Conservation (phyloP, 2,329 filamentous ascomycete species). For the Ceratocystis variospora region DNA sequence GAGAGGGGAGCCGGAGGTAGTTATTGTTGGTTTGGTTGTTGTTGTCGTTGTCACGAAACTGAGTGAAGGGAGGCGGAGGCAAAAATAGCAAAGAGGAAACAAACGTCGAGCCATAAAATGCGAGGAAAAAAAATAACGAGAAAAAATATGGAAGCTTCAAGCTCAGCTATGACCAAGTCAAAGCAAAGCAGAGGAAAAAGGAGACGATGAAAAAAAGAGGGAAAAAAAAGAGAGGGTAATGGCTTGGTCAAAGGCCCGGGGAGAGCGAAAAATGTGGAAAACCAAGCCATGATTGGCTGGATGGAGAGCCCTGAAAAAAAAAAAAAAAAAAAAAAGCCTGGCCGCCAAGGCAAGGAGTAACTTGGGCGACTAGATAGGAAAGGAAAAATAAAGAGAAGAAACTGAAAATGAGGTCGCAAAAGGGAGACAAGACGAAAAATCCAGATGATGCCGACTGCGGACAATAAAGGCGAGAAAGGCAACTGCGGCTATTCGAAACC, state of each 20-base stretch:
- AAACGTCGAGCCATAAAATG: conserved; percentile 2
- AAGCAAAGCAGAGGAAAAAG: not conserved
- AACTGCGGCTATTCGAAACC: too few relatives aligned
- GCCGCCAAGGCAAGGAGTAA: not conserved
- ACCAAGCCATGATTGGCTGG: not conserved
- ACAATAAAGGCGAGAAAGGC: too few relatives aligned
- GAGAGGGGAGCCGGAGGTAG: not conserved
- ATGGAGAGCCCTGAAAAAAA: not conserved
- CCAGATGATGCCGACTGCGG: too few relatives aligned
- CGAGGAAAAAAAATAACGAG: conserved; percentile 2
- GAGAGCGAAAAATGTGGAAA: too few relatives aligned
- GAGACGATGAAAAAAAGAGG: not conserved
- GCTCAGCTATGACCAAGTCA: conserved; percentile 8
- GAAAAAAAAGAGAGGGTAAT: not conserved
- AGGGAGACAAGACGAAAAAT: too few relatives aligned
- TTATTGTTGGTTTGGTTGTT: not conserved
- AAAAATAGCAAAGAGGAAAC: not conserved
- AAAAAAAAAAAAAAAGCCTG: not conserved
- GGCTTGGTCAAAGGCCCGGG: too few relatives aligned
- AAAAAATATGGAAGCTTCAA: not conserved
- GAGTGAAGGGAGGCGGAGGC: not conserved
- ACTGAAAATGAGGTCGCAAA: not conserved
- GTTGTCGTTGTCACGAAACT: not conserved
- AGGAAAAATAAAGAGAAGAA: not conserved
- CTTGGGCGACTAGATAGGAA: not conserved